phyloP scores from a whole-genome alignment of 495 filamentous ascomycete species.

The Hyaloscypha variabilis region DNA sequence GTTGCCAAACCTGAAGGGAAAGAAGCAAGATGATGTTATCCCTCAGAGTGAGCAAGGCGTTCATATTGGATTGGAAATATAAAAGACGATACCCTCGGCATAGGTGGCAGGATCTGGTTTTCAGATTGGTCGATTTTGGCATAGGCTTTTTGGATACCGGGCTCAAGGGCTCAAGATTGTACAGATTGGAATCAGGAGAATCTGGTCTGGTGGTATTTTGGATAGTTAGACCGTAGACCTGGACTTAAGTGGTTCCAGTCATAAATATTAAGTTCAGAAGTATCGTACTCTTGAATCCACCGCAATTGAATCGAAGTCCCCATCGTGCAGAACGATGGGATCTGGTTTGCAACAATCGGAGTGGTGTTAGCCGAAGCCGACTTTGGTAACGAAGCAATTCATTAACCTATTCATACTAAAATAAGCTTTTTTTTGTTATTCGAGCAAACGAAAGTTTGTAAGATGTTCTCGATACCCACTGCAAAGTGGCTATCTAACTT shows the following conservation, averaged over 20 bases:
- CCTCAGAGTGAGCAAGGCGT: constrained; percentile 28
- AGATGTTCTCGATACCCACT: too few relatives aligned
- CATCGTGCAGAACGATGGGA: too few relatives aligned
- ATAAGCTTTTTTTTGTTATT: too few relatives aligned
- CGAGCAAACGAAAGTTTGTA: too few relatives aligned
- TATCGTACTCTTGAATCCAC: too few relatives aligned
- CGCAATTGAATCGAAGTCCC: too few relatives aligned
- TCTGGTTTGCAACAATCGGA: too few relatives aligned
- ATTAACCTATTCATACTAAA: too few relatives aligned
- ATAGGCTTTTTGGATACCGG: background rate
- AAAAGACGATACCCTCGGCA: constrained; percentile 9
- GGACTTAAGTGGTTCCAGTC: background rate
- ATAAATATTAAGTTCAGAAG: background rate
- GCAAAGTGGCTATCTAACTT: too few relatives aligned
- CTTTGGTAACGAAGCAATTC: too few relatives aligned
- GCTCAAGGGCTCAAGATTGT: background rate
- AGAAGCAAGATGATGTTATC: constrained; percentile 27
- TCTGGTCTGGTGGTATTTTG: background rate
- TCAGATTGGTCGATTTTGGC: background rate
- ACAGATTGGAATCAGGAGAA: background rate
- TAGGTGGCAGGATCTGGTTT: background rate
- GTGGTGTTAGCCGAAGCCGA: too few relatives aligned
- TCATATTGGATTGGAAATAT: constrained; percentile 15
- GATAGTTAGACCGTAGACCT: background rate
- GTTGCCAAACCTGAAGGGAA: constrained; percentile 40